Evolutionary conservation across 1,139 yeast species (phyloP).

Genomic region (Suhomyces ambrosiae): DNA sequence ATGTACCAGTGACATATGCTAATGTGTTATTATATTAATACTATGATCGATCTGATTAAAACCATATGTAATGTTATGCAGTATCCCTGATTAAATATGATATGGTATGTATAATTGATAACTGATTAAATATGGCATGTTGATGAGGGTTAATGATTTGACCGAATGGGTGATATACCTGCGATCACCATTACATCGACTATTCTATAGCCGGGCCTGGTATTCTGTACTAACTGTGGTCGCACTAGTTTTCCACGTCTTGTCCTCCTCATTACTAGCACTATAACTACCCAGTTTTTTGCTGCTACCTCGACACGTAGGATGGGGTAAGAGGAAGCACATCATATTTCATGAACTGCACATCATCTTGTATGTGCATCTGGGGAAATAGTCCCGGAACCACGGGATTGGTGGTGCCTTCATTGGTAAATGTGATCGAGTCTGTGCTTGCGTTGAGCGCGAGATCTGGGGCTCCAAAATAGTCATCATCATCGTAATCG

Average conservation of each 20-base stretch:
- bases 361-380: conserved; percentile 31
- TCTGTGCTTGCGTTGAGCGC: conserved; percentile 4
- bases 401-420: conserved; percentile 25
- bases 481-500: conserved; percentile 14
- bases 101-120: too few relatives aligned
- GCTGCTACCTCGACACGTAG: conserved; percentile 16
- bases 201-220: too few relatives aligned
- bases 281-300: not conserved
- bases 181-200: too few relatives aligned
- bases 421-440: conserved; percentile 11
- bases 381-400: conserved; percentile 43
- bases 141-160: too few relatives aligned
- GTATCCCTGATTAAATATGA: too few relatives aligned
- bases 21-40: too few relatives aligned
- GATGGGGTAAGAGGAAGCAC: conserved; percentile 37
- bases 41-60: too few relatives aligned
- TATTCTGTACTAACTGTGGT: too few relatives aligned
- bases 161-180: too few relatives aligned
- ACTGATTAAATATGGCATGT: too few relatives aligned
- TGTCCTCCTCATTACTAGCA: not conserved
- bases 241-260: not conserved
- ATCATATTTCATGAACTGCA: conserved; percentile 29
- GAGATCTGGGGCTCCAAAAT: conserved; percentile 2
- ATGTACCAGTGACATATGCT: too few relatives aligned
- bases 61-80: too few relatives aligned